Evolutionary conservation across 1,284 basidiomycete genomes (phyloP).

Genomic region (Kwoniella shivajii): DNA sequence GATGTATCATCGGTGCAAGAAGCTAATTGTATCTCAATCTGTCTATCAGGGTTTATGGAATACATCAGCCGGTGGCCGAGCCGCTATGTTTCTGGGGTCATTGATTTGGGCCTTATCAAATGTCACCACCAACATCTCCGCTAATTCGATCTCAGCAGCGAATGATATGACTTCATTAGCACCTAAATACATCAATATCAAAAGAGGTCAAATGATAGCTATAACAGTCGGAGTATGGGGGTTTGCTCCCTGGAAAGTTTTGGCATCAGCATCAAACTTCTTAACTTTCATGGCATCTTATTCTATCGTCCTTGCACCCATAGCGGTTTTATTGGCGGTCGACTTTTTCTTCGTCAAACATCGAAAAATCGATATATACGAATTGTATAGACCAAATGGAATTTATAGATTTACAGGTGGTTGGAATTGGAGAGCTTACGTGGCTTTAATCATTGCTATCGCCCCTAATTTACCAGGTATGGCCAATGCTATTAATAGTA

Average conservation of each 20-base stretch:
- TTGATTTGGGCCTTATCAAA: constrained; percentile 69
- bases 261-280: constrained; percentile 38
- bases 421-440: constrained; percentile 68
- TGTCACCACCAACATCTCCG: constrained; percentile 69
- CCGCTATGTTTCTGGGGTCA: constrained; percentile 74
- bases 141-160: constrained; percentile 70
- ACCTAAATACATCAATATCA: constrained; percentile 68
- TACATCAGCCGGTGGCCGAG: constrained; percentile 60
- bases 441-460: constrained; percentile 64
- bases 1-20: not conserved
- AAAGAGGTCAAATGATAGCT: constrained; percentile 71
- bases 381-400: constrained; percentile 40
- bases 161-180: constrained; percentile 69
- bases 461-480: constrained; percentile 73
- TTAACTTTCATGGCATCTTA: constrained; percentile 48
- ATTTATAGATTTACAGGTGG: constrained; percentile 53
- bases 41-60: constrained; percentile 65
- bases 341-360: constrained; percentile 44
- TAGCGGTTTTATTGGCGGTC: constrained; percentile 40
- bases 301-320: constrained; percentile 47
- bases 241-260: constrained; percentile 48
- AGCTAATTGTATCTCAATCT: not conserved
- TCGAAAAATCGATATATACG: constrained; percentile 39
- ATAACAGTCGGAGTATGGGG: constrained; percentile 70
- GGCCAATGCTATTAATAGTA: constrained; percentile 44